These are phyloP conservation scores for Paramecium sexaurelia DNA, from an alignment of 73 alveolate genomes.

Conservation along the genomic window DNA sequence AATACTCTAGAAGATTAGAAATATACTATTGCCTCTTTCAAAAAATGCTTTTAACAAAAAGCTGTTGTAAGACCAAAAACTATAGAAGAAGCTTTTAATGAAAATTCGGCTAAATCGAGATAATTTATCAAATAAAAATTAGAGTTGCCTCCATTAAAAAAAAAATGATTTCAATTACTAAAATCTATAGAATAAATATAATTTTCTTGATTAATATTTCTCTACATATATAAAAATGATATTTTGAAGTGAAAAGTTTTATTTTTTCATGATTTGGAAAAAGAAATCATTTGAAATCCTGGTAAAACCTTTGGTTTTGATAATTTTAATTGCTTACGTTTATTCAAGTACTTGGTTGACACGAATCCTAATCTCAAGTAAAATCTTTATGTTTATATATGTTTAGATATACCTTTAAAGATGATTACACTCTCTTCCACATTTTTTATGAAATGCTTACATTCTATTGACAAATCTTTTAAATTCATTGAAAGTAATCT, in stretches of 20 bases:
- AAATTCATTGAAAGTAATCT: background rate
- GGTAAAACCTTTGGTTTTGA: background rate
- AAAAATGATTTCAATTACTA: slow-evolving; percentile 22
- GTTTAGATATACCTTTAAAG: background rate
- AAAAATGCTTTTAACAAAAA: background rate
- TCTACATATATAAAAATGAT: background rate
- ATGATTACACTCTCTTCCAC: slow-evolving; percentile 54
- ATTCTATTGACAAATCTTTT: slow-evolving; percentile 30
- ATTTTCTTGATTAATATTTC: background rate
- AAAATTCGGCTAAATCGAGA: background rate
- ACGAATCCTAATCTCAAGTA: slow-evolving; percentile 30
- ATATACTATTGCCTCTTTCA: background rate
- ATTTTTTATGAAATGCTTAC: slow-evolving; percentile 32
- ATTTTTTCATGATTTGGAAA: background rate
- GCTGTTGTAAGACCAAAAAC: background rate
- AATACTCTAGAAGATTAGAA: slow-evolving; percentile 6
- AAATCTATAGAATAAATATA: background rate
- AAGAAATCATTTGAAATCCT: background rate
- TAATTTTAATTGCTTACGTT: background rate
- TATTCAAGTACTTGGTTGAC: slow-evolving; percentile 18
- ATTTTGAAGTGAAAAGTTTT: background rate
- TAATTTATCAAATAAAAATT: background rate
- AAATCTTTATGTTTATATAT: background rate
- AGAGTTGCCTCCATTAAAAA: slow-evolving; percentile 27
- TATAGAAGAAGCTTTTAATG: background rate